Percentiles rank a stretch among this genome's conserved stretches.
Conservation (phyloP, 768 basidiomycete species). For the Lyophyllum decastes region DNA sequence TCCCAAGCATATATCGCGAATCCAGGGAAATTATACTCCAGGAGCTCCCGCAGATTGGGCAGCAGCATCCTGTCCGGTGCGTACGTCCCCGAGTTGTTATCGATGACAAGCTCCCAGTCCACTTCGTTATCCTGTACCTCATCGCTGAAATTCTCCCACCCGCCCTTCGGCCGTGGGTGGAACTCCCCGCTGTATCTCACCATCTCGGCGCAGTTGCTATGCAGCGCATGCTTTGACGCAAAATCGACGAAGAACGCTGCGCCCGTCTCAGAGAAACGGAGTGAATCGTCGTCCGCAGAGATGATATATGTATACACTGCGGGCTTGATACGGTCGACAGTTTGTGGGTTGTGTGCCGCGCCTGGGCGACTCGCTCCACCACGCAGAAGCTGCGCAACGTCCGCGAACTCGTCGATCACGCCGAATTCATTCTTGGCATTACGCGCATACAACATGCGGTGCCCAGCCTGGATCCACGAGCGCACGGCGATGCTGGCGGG, state of each 20-base stretch:
- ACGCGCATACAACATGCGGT: conserved; percentile 74
- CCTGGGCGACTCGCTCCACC: conserved; percentile 32
- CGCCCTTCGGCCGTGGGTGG: conserved; percentile 70
- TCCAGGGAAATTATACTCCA: conserved; percentile 77
- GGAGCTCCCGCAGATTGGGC: conserved; percentile 56
- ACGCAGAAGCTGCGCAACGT: conserved; percentile 53
- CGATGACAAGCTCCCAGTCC: conserved; percentile 81
- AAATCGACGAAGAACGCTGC: conserved; percentile 88
- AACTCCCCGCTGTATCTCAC: conserved; percentile 82
- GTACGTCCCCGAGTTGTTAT: conserved; percentile 88
- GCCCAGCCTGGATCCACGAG: conserved; percentile 69
- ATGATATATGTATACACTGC: conserved; percentile 88
- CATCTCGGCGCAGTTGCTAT: conserved; percentile 65
- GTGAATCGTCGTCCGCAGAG: conserved; percentile 69
- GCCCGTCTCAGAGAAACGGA: conserved; percentile 86
- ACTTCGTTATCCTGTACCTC: conserved; percentile 52
- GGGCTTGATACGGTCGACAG: conserved; percentile 60
- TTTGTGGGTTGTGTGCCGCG: conserved; percentile 15
- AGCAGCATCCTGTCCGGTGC: conserved; percentile 68
- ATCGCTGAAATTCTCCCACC: conserved; percentile 66
- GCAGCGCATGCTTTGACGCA: conserved; percentile 84
- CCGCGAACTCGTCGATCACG: conserved; percentile 47
- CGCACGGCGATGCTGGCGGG: conserved; percentile 65
- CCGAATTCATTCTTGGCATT: conserved; percentile 65
- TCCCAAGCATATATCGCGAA: conserved; percentile 57